Conservation (phyloP, 768 basidiomycete genomes). For the Pleurotus tuoliensis region DNA sequence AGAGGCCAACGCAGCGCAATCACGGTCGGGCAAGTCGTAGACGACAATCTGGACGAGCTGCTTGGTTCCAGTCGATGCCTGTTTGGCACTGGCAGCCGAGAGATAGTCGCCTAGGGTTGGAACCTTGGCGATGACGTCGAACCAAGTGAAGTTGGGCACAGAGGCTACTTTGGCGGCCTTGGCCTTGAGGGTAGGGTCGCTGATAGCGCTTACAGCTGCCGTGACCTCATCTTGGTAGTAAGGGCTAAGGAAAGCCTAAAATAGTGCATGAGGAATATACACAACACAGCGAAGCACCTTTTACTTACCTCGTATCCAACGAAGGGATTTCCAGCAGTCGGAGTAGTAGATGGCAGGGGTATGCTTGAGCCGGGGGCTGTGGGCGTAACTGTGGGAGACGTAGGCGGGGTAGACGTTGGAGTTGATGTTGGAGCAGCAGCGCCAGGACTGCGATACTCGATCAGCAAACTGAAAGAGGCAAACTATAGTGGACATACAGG, state of each 20-base stretch:
- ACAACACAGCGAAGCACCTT: not conserved
- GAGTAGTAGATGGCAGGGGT: conserved; percentile 28
- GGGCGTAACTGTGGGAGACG: conserved; percentile 9
- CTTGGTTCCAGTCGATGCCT: conserved; percentile 41
- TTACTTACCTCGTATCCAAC: conserved; percentile 38
- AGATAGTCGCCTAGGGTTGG: conserved; percentile 54
- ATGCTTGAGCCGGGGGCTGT: conserved; percentile 18
- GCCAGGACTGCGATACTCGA: conserved; percentile 11
- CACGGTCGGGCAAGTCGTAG: conserved; percentile 63
- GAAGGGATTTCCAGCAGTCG: conserved; percentile 50
- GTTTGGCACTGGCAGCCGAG: conserved; percentile 44
- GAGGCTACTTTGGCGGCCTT: conserved; percentile 51
- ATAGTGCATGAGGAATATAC: not conserved
- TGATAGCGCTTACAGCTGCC: conserved; percentile 45
- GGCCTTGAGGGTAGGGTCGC: conserved; percentile 43
- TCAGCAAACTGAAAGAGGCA: not conserved
- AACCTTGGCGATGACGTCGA: conserved; percentile 54
- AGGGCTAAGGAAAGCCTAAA: conserved; percentile 47
- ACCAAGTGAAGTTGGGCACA: conserved; percentile 62
- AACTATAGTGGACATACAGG: conserved; percentile 26
- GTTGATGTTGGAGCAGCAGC: conserved; percentile 16
- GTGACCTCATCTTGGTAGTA: conserved; percentile 53
- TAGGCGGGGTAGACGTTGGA: conserved; percentile 16
- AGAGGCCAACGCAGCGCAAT: conserved; percentile 61
- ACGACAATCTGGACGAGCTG: conserved; percentile 50